Percentiles rank a stretch among this genome's conserved stretches.
Conservation (phyloP, 495 filamentous ascomycete species). For the Venustampulla echinocandica region DNA sequence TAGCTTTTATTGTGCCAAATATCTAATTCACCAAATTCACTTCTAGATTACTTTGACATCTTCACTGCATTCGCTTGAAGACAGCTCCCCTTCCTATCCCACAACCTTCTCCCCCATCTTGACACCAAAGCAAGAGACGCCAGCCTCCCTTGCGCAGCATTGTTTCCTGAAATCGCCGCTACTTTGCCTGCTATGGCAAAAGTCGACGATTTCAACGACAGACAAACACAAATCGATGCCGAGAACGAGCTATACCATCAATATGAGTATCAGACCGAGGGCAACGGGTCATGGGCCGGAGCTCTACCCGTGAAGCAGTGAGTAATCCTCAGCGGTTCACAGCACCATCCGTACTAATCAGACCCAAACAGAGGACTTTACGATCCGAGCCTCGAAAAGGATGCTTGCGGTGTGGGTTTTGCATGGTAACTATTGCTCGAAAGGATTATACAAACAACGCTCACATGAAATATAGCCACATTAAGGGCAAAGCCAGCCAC, state of each 20-base stretch:
- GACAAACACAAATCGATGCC: slow-evolving; percentile 42
- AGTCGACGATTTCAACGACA: slow-evolving; percentile 48
- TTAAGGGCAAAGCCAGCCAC: slow-evolving; percentile 95
- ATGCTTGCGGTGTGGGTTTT: slow-evolving; percentile 99
- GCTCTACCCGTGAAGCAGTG: slow-evolving; percentile 90
- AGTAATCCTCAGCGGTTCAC: slow-evolving; percentile 19
- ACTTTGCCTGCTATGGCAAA: slow-evolving; percentile 49
- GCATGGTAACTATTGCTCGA: slow-evolving; percentile 66
- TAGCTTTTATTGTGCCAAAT: too few species aligned
- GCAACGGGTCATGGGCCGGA: slow-evolving; percentile 91
- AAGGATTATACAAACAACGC: neutral
- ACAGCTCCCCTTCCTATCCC: neutral
- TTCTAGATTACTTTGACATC: too few species aligned
- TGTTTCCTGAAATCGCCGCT: slow-evolving; percentile 16
- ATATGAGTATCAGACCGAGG: slow-evolving; percentile 80
- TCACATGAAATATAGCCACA: slow-evolving; percentile 53
- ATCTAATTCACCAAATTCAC: too few species aligned
- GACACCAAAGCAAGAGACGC: too few species aligned
- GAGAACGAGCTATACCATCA: slow-evolving; percentile 44
- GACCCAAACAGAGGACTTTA: slow-evolving; percentile 61
- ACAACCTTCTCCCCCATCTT: neutral
- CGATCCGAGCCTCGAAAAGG: slow-evolving; percentile 92
- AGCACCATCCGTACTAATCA: neutral
- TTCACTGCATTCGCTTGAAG: neutral
- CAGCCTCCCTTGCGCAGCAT: neutral